Evolutionary conservation across 1,284 basidiomycete species (phyloP).

Genomic region (Athelia sp.): DNA sequence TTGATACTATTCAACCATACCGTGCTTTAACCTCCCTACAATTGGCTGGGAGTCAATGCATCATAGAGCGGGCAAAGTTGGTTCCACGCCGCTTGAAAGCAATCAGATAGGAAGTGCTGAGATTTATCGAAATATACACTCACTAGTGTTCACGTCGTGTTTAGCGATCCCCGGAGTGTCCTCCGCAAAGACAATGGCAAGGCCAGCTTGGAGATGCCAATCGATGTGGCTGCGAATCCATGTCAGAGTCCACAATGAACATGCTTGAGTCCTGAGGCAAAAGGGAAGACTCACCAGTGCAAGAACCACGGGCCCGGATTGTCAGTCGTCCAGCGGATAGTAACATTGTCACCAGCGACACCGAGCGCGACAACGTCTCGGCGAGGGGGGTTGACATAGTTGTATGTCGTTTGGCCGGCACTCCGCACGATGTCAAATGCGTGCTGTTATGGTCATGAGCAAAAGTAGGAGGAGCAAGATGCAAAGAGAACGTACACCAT

Average conservation of each 20-base stretch:
- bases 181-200: conserved; percentile 36
- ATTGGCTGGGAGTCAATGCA: conserved; percentile 2
- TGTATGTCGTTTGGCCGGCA: conserved; percentile 6
- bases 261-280: too few relatives aligned
- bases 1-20: too few relatives aligned
- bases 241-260: too few relatives aligned
- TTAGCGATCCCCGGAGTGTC: conserved; percentile 15
- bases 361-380: conserved; percentile 18
- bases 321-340: conserved; percentile 19
- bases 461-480: background rate
- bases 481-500: conserved; percentile 3
- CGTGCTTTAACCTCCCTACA: too few relatives aligned
- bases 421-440: conserved; percentile 9
- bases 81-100: conserved; percentile 22
- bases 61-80: conserved; percentile 28
- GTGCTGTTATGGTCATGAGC: background rate
- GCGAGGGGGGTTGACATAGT: conserved; percentile 19
- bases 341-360: conserved; percentile 16
- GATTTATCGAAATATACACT: background rate
- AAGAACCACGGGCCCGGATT: conserved; percentile 10
- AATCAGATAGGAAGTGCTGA: background rate
- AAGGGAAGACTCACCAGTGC: background rate
- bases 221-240: conserved; percentile 44
- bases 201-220: conserved; percentile 39
- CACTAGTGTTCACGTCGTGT: conserved; percentile 8